A percentile compares a stretch with the other conserved stretches of the same genome.
phyloP scores from a whole-genome alignment of 306 rosid species.

The barrel medic (Medicago truncatula) region MtrunA17r5.0-ANR NC_053043.1:48533501-48534000 shows the following conservation, averaged over 20 bases:
- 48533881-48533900: neutral
- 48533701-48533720: neutral
- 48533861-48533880: neutral
- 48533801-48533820: neutral
- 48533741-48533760: neutral
- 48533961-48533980: no score
- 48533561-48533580: conserved; percentile 81
- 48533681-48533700: neutral
- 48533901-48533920: no score
- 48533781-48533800: neutral
- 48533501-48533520: conserved; percentile 32
- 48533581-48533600: conserved; percentile 90
- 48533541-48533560: conserved; percentile 84
- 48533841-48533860: neutral
- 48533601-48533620: conserved; percentile 77
- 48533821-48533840: neutral
- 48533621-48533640: conserved; percentile 33
- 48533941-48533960: no score
- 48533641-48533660: conserved; percentile 31
- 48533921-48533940: no score
- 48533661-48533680: neutral
- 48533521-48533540: conserved; percentile 62
- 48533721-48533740: conserved; percentile 16
- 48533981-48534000: no score
- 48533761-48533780: neutral